Evolutionary conservation across 768 basidiomycete genomes (phyloP), one percentile per base, ranked within the genome.

Genomic region (Kondoa malvinella): DNA sequence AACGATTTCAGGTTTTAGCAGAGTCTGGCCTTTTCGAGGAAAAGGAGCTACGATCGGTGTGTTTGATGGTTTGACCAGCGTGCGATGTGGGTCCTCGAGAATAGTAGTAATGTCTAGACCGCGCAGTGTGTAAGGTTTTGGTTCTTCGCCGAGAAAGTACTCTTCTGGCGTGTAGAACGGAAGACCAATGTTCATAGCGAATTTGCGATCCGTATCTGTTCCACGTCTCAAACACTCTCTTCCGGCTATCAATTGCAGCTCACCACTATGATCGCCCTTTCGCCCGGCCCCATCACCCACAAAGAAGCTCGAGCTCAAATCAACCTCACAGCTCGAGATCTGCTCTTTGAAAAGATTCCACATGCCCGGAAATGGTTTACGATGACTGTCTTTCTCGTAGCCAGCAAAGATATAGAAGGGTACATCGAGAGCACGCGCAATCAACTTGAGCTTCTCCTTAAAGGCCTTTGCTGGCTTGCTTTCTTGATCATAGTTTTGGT

Each of bases 1-100:
- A 3, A 86, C 81, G 14, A 86, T 77, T 70, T 86, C 83, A 29
- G 57, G 26, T 0, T 31, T 64, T n/a, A 58, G 34, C 27, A 63
- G 4, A 56, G 2, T 73, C 12, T 27, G 15, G 8, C 61, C 61
- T 26, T 8, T 3, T 33, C 30, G n/a, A 21, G 30, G 27, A 8
- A 66, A 72, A 66, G 66, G 58, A 33, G 26, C 26, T 17, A 32
- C 30, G 32, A 63, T 32, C 4, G 61, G 26, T 21, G 33, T 3
- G n/a, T 32, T 63, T 16, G 61, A 63, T 3, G 71, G 25, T 72
- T 66, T 30, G 69, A 8, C 1, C 2, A 30, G 3, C n/a, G 27
- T 25, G 64, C 64, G 25, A 68, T 65, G 57, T 62, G 67, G 65
- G 25, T 56, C 33, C 16, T 26, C 2, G 17, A 65, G 57, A 21